Base-by-base conservation (phyloP, 176 grass and related monocot species). In the Avena insularis region DNA sequence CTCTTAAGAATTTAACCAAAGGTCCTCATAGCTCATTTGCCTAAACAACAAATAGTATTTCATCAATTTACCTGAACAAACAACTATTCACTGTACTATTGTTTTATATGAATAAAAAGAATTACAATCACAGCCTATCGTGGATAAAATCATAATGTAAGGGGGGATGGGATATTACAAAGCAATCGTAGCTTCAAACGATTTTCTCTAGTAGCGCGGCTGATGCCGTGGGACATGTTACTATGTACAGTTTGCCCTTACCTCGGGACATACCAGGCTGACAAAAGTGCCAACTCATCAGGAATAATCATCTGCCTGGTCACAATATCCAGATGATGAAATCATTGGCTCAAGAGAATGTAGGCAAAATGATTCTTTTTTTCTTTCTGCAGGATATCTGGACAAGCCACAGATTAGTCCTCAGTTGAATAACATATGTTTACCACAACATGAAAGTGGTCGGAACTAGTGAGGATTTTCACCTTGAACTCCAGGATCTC, bases 101-200 rank as follows among this genome's bases (percentile, higher is more conserved):
- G 4, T 69, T 81, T 78, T 68, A 35, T 50, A 82, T 29, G 19
- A 48, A 75, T 29, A 84, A 74, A 80, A 79, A 57, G 36, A 82
- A 77, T 67, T 57, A 75, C 58, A 80, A 47, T 56, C 55, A 46
- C 19, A 14, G 57, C 16, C 14, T 15, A 35, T 31, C 16, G 4
- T 33, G 1, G 10, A 48, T 10, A 66, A 36, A 67, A 86, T 54
- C 63, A 27, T 86, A 86, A 31, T 62, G 1, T 72, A 1, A 59
- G 77, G 54, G 49, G 23, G 19, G 0, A 83, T 12, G 56, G 29
- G 45, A 47, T 55, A 64, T 60, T 51, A 75, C 56, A 70, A 54
- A 77, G 12, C 48, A 80, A 81, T 45, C 27, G 23, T 25, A 48
- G 20, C 14, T 58, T 70, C 35, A 83, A 77, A 47, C 0, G 17